phyloP scores from a whole-genome alignment of 164 flowering plant species.

The Amborella trichopoda region DNA sequence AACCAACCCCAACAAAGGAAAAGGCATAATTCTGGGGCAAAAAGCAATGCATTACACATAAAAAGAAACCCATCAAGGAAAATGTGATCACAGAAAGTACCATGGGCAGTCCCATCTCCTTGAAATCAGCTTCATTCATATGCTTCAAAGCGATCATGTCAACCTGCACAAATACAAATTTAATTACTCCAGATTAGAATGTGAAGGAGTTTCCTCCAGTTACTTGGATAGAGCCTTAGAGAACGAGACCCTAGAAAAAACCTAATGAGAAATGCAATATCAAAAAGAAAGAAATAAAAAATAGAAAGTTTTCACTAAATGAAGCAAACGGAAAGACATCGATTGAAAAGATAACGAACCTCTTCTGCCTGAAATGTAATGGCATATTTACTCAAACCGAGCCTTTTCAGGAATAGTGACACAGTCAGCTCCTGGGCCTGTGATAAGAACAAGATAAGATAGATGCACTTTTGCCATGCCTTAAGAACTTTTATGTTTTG shows the following conservation, averaged over 20 bases:
- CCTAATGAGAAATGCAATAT: too few relatives aligned
- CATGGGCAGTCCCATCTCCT: conserved; percentile 3
- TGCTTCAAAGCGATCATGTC: conserved; percentile 2
- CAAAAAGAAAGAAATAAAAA: too few relatives aligned
- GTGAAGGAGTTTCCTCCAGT: too few relatives aligned
- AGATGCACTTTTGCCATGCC: too few relatives aligned
- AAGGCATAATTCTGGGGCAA: background rate
- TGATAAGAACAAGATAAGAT: too few relatives aligned
- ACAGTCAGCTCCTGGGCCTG: conserved; percentile 1
- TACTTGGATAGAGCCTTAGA: too few relatives aligned
- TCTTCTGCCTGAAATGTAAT: conserved; percentile 3
- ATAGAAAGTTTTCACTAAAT: too few relatives aligned
- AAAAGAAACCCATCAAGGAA: background rate
- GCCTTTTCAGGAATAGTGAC: background rate
- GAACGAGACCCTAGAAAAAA: too few relatives aligned
- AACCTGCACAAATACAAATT: background rate
- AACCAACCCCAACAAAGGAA: background rate
- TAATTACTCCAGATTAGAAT: too few relatives aligned
- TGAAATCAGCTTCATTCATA: conserved; percentile 4
- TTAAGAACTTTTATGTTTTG: too few relatives aligned
- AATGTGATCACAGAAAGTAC: background rate
- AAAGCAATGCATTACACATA: background rate
- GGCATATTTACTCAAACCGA: conserved; percentile 4
- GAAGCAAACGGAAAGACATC: too few relatives aligned
- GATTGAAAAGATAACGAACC: too few relatives aligned